Evolutionary conservation across 139 green algal species (phyloP).

Genomic region (Chloropicon primus): DNA sequence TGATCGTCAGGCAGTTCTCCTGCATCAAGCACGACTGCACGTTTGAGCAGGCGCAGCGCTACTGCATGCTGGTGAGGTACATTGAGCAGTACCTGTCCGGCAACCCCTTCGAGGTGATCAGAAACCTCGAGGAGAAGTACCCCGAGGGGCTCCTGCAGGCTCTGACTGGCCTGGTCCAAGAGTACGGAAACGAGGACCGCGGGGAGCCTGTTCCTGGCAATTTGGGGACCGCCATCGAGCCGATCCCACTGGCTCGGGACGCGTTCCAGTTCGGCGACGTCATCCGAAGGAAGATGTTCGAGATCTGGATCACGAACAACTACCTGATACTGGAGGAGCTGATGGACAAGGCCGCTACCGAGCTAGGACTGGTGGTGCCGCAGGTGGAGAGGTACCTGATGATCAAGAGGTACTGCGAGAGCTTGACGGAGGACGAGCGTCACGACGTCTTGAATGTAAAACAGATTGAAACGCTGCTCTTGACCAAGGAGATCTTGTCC

Average conservation of each 20-base stretch:
- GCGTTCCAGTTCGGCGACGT: conserved; percentile 11
- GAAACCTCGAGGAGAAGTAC: not conserved
- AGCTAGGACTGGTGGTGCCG: conserved; percentile 1
- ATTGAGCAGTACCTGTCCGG: conserved; percentile 3
- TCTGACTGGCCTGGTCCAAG: not conserved
- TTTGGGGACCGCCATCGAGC: conserved; percentile 12
- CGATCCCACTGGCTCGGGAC: conserved; percentile 2
- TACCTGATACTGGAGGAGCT: conserved; percentile 10
- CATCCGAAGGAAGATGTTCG: conserved; percentile 15
- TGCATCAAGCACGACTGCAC: conserved; percentile 16
- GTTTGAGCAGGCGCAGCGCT: conserved; percentile 14
- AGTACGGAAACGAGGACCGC: not conserved
- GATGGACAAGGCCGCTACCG: conserved; percentile 5
- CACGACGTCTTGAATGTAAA: not conserved
- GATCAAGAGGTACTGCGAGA: conserved; percentile 5
- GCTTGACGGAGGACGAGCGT: not conserved
- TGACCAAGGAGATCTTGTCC: not conserved
- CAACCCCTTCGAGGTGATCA: conserved; percentile 13
- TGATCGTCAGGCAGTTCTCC: conserved; percentile 14
- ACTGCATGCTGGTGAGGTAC: conserved; percentile 13
- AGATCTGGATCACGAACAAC: conserved; percentile 15
- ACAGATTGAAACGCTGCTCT: not conserved
- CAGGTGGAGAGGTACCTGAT: conserved; percentile 12
- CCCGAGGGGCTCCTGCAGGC: conserved; percentile 10
- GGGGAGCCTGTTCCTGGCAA: conserved; percentile 12